phyloP scores from a whole-genome alignment of 2,329 filamentous ascomycete species.

The Penicillium rolfsii region DNA sequence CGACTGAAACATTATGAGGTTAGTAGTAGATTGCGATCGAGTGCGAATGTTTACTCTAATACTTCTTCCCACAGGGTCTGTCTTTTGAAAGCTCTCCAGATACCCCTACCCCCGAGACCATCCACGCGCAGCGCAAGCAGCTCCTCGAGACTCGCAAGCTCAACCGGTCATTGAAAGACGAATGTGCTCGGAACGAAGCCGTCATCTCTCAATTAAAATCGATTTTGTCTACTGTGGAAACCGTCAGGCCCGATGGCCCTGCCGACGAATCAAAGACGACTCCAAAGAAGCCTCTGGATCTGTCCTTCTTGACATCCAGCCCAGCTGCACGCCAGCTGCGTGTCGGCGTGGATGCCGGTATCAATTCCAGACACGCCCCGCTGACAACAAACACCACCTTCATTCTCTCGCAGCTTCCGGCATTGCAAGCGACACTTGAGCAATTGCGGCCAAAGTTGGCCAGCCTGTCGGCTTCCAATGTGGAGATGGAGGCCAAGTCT shows the following conservation, averaged over 20 bases:
- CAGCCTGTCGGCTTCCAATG: constrained; percentile 42
- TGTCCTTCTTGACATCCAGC: constrained; percentile 61
- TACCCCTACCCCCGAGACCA: constrained; percentile 65
- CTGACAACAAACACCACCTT: constrained; percentile 63
- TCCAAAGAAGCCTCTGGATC: constrained; percentile 38
- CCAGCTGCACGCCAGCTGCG: constrained; percentile 52
- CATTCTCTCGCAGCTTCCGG: constrained; percentile 78
- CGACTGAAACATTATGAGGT: constrained; percentile 83
- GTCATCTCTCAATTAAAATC: constrained; percentile 67
- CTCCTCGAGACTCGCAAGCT: constrained; percentile 79
- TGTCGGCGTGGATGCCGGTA: constrained; percentile 45
- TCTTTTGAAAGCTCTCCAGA: constrained; percentile 38
- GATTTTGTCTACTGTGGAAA: constrained; percentile 51
- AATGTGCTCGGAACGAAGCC: constrained; percentile 71
- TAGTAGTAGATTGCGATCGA: constrained; percentile 16
- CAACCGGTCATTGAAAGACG: constrained; percentile 68
- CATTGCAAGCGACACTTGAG: constrained; percentile 71
- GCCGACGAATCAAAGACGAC: constrained; percentile 14
- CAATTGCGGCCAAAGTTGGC: constrained; percentile 68
- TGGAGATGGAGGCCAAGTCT: constrained; percentile 49
- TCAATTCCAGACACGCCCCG: constrained; percentile 40
- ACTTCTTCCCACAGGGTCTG: constrained; percentile 39
- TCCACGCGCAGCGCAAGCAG: constrained; percentile 72
- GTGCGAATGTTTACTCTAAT: not conserved
- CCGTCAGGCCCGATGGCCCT: constrained; percentile 24